These are phyloP conservation scores for Ophiostoma novo-ulmi DNA, from an alignment of 2,329 filamentous ascomycete species.

Conservation along the genomic window DNA sequence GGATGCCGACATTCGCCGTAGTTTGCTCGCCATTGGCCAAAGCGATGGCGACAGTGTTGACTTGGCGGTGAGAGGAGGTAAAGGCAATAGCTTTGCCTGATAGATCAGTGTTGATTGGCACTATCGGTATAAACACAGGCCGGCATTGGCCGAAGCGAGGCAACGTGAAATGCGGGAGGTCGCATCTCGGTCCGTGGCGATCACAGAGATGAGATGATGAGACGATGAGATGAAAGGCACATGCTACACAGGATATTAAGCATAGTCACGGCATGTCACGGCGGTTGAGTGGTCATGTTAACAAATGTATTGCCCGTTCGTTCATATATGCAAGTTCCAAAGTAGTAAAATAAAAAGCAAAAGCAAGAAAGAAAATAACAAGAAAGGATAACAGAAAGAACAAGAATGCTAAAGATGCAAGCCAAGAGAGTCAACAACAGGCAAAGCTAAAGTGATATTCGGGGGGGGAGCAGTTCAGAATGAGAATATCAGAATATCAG, in stretches of 20 bases:
- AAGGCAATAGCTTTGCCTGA: neutral
- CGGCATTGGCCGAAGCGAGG: neutral
- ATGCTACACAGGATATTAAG: neutral
- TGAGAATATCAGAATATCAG: slow-evolving; percentile 1
- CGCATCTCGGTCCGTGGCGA: neutral
- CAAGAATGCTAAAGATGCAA: neutral
- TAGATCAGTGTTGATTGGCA: neutral
- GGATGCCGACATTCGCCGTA: neutral
- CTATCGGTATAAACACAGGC: too few relatives aligned
- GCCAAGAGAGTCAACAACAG: neutral
- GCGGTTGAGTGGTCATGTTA: neutral
- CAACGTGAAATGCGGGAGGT: neutral
- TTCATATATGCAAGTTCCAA: neutral
- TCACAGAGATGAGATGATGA: neutral
- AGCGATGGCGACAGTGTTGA: neutral
- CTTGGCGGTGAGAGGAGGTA: neutral
- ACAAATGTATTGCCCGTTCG: neutral
- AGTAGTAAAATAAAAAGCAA: neutral
- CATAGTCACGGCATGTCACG: neutral
- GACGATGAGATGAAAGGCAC: neutral
- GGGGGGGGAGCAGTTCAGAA: too few relatives aligned
- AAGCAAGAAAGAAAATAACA: neutral
- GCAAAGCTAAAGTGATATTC: neutral
- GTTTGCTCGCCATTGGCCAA: neutral
- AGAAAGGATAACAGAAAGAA: neutral